Base-by-base conservation (phyloP, 1,284 basidiomycete genomes). In the Chalciporus sp. region DNA sequence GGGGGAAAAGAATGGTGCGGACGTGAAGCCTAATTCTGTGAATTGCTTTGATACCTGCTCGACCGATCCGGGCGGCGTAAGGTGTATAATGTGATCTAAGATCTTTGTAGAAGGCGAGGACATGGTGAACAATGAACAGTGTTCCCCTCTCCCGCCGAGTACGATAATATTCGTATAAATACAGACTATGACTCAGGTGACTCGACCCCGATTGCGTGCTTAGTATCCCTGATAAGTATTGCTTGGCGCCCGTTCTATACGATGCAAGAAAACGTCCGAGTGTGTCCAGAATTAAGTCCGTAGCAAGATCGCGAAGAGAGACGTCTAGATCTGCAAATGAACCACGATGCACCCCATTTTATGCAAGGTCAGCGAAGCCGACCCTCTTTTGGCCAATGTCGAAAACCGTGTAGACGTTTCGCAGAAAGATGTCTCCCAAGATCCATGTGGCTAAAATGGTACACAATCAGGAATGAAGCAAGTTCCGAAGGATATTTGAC, bases 21-120 rank as follows among this genome's bases (percentile, higher is more conserved):
- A 88, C 87, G 73, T 79, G 76, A 89, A 88, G 9, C 86, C 87
- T 6, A 86, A 67, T n/a, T 76, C 61, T n/a, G 71, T 72, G 58
- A 85, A 88, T 47, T 80, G 75, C 20, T 75, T 66, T 1, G 80
- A 73, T n/a, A 74, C 76, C 35, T 77, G 67, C n/a, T 76, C 62
- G 4, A 88, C 72, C 1, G 80, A 74, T 0, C 80, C 84, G 2
- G 85, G 81, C 1, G 85, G 81, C 0, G 81, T 82, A n/a, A 89
- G 72, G 64, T 88, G 80, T 0, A 89, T 77, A 55, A 89, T 81
- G 61, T 89, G 86, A 57, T 89, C 86, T 16, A 88, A 67, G 8
- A 68, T 80, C 42, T 71, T 74, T 0, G 84, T 86, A 14, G 76
- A 74, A 31, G 68, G 68, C 5, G 42, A 37, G 7, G 58, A 31